Percentiles rank a stretch among this genome's conserved stretches.
Conservation (phyloP, 1,284 basidiomycete species). For the Trametes pubescens region DNA sequence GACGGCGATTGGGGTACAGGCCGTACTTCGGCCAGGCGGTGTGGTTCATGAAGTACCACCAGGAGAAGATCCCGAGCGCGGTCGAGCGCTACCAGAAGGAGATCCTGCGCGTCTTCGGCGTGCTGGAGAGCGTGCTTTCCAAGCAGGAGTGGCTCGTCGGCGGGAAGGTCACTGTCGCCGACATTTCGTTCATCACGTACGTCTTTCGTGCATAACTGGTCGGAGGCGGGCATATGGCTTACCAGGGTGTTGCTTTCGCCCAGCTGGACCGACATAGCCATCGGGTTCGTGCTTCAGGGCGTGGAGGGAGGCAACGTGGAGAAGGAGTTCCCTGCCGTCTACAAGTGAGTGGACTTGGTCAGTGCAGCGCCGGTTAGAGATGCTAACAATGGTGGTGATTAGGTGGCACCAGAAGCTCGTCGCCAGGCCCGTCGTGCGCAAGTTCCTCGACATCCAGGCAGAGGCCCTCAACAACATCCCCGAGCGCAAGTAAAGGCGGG, state of each 20-base stretch:
- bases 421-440: not conserved
- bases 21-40: slow-evolving; percentile 35
- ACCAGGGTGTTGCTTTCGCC: not conserved
- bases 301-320: slow-evolving; percentile 10
- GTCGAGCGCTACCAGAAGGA: slow-evolving; percentile 44
- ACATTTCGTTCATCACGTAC: slow-evolving; percentile 28
- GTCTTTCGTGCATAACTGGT: too few species aligned
- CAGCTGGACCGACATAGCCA: slow-evolving; percentile 16
- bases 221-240: too few species aligned
- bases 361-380: too few species aligned
- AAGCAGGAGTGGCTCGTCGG: slow-evolving; percentile 23
- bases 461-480: not conserved
- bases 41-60: slow-evolving; percentile 37
- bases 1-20: not conserved
- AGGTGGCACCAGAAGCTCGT: slow-evolving; percentile 20
- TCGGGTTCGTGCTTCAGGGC: slow-evolving; percentile 1
- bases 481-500: not conserved
- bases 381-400: not conserved
- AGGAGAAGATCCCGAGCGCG: slow-evolving; percentile 36
- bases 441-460: not conserved
- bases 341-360: not conserved
- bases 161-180: slow-evolving; percentile 30
- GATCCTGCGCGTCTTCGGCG: slow-evolving; percentile 40
- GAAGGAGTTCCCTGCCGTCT: slow-evolving; percentile 19
- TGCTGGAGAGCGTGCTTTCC: slow-evolving; percentile 39